These are phyloP conservation scores for Suillus tomentosus DNA, from an alignment of 768 basidiomycete genomes.

Conservation along the genomic window DNA sequence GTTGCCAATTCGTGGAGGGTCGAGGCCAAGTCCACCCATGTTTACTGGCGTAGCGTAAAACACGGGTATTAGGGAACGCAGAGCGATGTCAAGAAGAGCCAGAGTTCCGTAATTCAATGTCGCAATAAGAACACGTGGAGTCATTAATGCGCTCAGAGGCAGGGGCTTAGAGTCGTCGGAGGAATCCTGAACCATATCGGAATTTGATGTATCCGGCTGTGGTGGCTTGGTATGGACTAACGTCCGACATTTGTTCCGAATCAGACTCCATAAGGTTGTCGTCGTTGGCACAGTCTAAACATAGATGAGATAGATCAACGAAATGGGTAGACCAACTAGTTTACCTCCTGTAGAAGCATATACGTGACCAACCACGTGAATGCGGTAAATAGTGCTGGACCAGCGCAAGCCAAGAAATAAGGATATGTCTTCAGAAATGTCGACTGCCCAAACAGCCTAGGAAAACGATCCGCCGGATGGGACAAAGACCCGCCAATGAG, in stretches of 20 bases:
- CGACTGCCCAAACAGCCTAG: constrained; percentile 52
- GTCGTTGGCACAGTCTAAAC: constrained; percentile 7
- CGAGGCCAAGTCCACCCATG: constrained; percentile 17
- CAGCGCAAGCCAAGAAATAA: constrained; percentile 67
- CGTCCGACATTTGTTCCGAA: constrained; percentile 31
- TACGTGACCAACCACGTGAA: constrained; percentile 49
- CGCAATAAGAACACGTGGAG: constrained; percentile 51
- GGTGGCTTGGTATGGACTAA: background rate
- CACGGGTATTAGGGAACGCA: constrained; percentile 42
- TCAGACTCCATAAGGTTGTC: constrained; percentile 32
- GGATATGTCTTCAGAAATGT: constrained; percentile 62
- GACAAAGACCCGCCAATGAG: constrained; percentile 66
- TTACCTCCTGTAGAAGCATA: constrained; percentile 54
- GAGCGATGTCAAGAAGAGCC: constrained; percentile 62
- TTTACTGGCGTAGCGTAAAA: constrained; percentile 23
- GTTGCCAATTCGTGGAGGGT: constrained; percentile 23
- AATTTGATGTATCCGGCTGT: background rate
- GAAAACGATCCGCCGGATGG: constrained; percentile 63
- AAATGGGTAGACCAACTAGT: background rate
- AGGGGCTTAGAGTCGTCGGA: constrained; percentile 28
- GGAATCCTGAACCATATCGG: background rate
- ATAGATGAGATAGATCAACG: background rate
- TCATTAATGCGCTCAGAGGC: constrained; percentile 49
- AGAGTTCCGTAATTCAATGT: constrained; percentile 60
- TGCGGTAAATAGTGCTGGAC: constrained; percentile 54